Evolutionary conservation across 2,329 filamentous ascomycete genomes (phyloP).

Genomic region (Shiraia sp.): DNA sequence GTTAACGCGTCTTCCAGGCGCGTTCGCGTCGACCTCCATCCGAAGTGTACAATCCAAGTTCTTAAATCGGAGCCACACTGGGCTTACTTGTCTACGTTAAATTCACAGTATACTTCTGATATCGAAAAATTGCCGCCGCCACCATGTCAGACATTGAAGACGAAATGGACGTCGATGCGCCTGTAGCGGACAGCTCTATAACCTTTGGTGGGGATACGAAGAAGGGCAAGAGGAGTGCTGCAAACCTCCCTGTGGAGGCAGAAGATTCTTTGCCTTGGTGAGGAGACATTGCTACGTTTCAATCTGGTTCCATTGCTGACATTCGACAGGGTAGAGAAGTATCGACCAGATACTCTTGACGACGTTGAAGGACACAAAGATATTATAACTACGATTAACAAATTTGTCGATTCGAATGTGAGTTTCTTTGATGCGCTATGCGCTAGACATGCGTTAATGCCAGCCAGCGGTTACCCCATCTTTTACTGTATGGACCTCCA

Average conservation of each 20-base stretch:
- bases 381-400: constrained; percentile 96
- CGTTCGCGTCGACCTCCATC: constrained; percentile 17
- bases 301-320: constrained; percentile 4
- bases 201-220: constrained; percentile 75
- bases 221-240: constrained; percentile 90
- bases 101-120: background rate
- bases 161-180: constrained; percentile 68
- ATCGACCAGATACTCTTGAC: constrained; percentile 82
- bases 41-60: background rate
- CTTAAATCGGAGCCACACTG: no score
- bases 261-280: constrained; percentile 94
- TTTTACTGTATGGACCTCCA: constrained; percentile 93
- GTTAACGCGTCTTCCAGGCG: constrained; percentile 40
- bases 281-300: constrained; percentile 7
- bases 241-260: constrained; percentile 90
- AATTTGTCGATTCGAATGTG: constrained; percentile 90
- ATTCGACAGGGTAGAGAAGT: constrained; percentile 83
- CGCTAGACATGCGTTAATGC: constrained; percentile 10
- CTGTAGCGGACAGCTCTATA: constrained; percentile 55
- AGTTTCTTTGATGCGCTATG: constrained; percentile 6
- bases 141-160: constrained; percentile 64
- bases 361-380: constrained; percentile 98
- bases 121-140: background rate
- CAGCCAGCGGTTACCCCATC: constrained; percentile 77
- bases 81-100: background rate